Percentiles rank a stretch among this genome's conserved stretches.
Evolutionary conservation across 2,329 filamentous ascomycete species (phyloP).

Genomic region (Talaromyces funiculosus): DNA sequence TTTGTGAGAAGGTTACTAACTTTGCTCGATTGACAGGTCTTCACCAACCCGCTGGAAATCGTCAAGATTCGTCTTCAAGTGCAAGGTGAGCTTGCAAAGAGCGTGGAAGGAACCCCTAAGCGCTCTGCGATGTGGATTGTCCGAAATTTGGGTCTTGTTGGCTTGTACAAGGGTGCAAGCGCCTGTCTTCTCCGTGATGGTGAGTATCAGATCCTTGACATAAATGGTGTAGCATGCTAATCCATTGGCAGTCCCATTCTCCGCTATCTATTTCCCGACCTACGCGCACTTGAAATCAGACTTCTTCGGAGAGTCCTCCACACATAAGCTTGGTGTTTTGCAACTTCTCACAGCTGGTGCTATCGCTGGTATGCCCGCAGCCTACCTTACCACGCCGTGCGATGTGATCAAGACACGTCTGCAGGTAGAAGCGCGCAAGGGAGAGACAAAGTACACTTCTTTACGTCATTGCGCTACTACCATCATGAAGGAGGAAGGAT

Average conservation of each 20-base stretch:
- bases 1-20: neutral
- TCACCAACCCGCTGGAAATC: slow-evolving; percentile 96
- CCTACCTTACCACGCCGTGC: slow-evolving; percentile 93
- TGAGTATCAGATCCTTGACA: slow-evolving; percentile 26
- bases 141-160: slow-evolving; percentile 84
- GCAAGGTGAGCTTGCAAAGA: slow-evolving; percentile 91
- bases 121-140: slow-evolving; percentile 98
- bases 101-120: slow-evolving; percentile 71
- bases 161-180: slow-evolving; percentile 92
- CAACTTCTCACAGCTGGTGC: slow-evolving; percentile 92
- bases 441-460: slow-evolving; percentile 80
- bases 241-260: slow-evolving; percentile 69
- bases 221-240: slow-evolving; percentile 13
- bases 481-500: slow-evolving; percentile 84
- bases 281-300: slow-evolving; percentile 94
- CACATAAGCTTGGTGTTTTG: slow-evolving; percentile 80
- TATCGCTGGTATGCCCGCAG: slow-evolving; percentile 85
- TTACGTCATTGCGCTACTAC: slow-evolving; percentile 79
- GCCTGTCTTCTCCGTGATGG: slow-evolving; percentile 86
- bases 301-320: slow-evolving; percentile 81
- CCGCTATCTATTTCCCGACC: slow-evolving; percentile 96
- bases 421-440: slow-evolving; percentile 95
- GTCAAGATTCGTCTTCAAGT: slow-evolving; percentile 98
- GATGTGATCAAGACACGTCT: slow-evolving; percentile 99
- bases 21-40: slow-evolving; percentile 54